phyloP scores from a whole-genome alignment of 1,284 basidiomycete species.

The Fistulinella cinereoalba region DNA sequence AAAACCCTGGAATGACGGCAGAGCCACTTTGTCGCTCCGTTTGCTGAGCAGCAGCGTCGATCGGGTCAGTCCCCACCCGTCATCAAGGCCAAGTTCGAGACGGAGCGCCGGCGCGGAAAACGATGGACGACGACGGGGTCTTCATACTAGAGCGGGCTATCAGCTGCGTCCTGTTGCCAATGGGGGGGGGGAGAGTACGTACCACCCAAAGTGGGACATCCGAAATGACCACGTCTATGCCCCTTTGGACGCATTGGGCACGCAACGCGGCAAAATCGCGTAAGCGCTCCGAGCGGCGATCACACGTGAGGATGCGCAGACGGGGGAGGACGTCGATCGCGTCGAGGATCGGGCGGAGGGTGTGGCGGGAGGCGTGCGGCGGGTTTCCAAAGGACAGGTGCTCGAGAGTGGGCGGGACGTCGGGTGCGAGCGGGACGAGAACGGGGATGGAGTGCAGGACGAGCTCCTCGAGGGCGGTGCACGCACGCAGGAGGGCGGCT shows the following conservation, averaged over 20 bases:
- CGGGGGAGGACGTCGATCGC: slow-evolving; percentile 36
- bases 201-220: slow-evolving; percentile 39
- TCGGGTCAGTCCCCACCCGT: slow-evolving; percentile 1
- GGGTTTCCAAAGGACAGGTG: slow-evolving; percentile 41
- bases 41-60: no score
- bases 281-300: slow-evolving; percentile 23
- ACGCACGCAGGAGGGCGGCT: slow-evolving; percentile 36
- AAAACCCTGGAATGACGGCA: no score
- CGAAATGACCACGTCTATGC: slow-evolving; percentile 32
- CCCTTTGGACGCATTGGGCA: slow-evolving; percentile 32
- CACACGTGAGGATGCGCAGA: slow-evolving; percentile 40
- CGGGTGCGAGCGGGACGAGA: slow-evolving; percentile 29
- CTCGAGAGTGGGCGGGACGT: slow-evolving; percentile 39
- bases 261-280: slow-evolving; percentile 27
- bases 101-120: slow-evolving; percentile 42
- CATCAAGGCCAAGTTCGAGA: slow-evolving; percentile 44
- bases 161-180: no score
- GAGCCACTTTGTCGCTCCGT: no score
- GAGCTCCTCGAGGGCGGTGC: slow-evolving; percentile 42
- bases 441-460: slow-evolving; percentile 39
- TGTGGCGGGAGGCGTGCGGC: slow-evolving; percentile 21
- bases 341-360: slow-evolving; percentile 33
- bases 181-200: slow-evolving; percentile 11
- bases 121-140: slow-evolving; percentile 38
- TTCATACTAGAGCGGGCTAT: no score